Base-by-base conservation (phyloP, 768 basidiomycete genomes). In the Filobasidium floriforme region DNA sequence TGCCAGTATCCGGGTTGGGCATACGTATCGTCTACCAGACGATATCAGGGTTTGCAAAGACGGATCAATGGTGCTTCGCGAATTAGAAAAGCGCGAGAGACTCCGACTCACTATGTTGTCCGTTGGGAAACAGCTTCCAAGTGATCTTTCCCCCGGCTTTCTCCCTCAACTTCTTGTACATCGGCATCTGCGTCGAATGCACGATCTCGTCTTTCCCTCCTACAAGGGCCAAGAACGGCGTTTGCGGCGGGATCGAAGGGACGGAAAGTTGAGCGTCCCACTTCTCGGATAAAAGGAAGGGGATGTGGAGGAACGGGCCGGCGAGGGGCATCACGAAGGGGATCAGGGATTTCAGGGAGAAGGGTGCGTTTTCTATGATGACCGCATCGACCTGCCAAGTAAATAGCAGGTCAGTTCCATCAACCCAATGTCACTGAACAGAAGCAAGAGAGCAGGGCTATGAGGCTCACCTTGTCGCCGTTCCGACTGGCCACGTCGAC, bases 291-390 rank as follows among this genome's bases (percentile, higher is more conserved):
- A 78, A 86, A 72, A 91, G 87, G 70, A 90, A 88, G 14, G 92
- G 83, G 78, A 77, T 69, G n/a, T 88, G 88, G 22, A 89, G 81
- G 73, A 92, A 82, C 2, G 87, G 88, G 0, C 84, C 81, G 37
- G 92, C 82, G 40, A 84, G 75, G 7, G 92, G 92, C 41, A 96
- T 80, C 18, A 88, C 85, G 67, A 85, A 81, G 0, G 90, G 92
- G n/a, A 96, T 85, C 18, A 94, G 84, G 60, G 82, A 83, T 6
- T 88, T 88, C 32, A 97, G 83, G 49, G 88, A 90, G 41, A 88
- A 85, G 77, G 96, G 96, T 0, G 93, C 94, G 76, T 96, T 98
- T 81, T 97, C 93, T 66, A 97, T 82, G 64, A 97, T 84, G 18
- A 96, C 82, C 0, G 87, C 92, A 19, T 81, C 65, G 64, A 94